Evolutionary conservation across 2,329 filamentous ascomycete species (phyloP).

Genomic region (Penicillium psychrosexuale): DNA sequence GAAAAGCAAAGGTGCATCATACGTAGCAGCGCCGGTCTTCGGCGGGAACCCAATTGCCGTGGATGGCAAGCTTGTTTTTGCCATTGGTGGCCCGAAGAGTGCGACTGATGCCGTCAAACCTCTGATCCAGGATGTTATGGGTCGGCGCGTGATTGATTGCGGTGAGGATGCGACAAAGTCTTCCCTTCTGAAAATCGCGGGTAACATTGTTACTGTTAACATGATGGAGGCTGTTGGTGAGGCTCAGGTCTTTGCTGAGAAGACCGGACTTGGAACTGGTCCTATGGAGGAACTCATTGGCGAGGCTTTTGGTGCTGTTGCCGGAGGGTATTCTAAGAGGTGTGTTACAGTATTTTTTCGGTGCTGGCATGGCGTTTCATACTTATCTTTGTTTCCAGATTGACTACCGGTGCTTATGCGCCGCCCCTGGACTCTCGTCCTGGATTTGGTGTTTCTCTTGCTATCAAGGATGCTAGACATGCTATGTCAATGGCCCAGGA

Average conservation of each 20-base stretch:
- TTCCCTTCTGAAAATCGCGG: constrained; percentile 46
- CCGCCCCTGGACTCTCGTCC: constrained; percentile 37
- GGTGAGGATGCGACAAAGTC: constrained; percentile 45
- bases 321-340: constrained; percentile 44
- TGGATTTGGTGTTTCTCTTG: constrained; percentile 38
- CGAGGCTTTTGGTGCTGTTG: constrained; percentile 44
- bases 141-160: constrained; percentile 42
- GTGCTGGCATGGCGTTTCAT: not conserved
- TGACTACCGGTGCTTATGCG: constrained; percentile 45
- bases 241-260: constrained; percentile 48
- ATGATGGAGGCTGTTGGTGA: constrained; percentile 49
- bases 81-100: constrained; percentile 38
- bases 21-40: constrained; percentile 45
- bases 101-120: constrained; percentile 38
- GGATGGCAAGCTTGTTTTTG: constrained; percentile 47
- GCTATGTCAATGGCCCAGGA: constrained; percentile 34
- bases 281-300: constrained; percentile 45
- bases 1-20: constrained; percentile 34
- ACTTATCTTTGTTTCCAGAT: constrained; percentile 17
- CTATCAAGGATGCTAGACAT: constrained; percentile 40
- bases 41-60: constrained; percentile 45
- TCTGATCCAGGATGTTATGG: constrained; percentile 46
- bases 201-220: constrained; percentile 44
- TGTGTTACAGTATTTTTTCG: constrained; percentile 9
- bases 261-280: constrained; percentile 43